phyloP scores from a whole-genome alignment of 306 rosid species.

The Fagus crenata region DNA sequence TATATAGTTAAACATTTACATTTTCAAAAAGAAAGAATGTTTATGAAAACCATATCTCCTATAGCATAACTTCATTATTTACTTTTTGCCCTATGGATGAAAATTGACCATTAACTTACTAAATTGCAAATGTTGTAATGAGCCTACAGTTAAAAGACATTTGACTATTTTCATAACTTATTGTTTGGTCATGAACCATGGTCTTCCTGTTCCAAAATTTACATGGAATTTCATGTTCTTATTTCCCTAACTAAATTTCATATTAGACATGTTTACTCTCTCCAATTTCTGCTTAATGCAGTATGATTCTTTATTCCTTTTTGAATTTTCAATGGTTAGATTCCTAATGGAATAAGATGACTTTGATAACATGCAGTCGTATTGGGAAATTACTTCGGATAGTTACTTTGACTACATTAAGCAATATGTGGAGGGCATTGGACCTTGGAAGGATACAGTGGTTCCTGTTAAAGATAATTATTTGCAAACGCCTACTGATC shows the following conservation, averaged over 20 bases:
- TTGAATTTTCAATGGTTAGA: neutral
- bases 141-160: neutral
- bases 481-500: conserved; percentile 56
- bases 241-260: neutral
- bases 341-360: neutral
- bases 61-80: neutral
- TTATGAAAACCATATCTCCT: neutral
- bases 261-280: neutral
- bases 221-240: neutral
- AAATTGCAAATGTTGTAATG: neutral
- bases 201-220: neutral
- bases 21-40: neutral
- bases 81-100: neutral
- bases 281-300: neutral
- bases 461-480: conserved; percentile 62
- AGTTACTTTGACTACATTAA: conserved; percentile 63
- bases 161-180: neutral
- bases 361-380: conserved; percentile 60
- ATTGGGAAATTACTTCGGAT: conserved; percentile 90
- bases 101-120: neutral
- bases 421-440: conserved; percentile 79
- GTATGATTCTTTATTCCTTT: neutral
- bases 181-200: neutral
- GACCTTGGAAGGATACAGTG: conserved; percentile 91
- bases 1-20: neutral